Base-by-base conservation (phyloP, 2,329 filamentous ascomycete genomes). In the Emydomyces testavorans region DNA sequence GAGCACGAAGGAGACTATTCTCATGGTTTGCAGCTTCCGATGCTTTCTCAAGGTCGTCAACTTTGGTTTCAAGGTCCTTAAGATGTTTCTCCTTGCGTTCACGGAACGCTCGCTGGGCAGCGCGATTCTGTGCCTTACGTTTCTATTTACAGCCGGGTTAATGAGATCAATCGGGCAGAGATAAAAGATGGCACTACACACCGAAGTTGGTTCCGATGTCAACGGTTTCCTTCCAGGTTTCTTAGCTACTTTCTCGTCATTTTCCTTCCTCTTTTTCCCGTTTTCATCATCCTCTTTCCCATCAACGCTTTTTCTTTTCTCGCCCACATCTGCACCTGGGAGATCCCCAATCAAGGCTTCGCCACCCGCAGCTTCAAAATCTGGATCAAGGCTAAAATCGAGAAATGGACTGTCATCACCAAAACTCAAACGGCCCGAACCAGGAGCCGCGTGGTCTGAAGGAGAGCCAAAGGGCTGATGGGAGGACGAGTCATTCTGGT, bases 181-280 rank as follows among this genome's bases (percentile, higher is more conserved):
- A 26, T 37, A 28, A 4, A 38, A 28, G 32, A 48, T 46, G 50
- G 44, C 15, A 39, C 15, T 51, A 79, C 89, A 72, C 80, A 96
- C 90, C 56, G 89, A 92, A 57, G 85, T 96, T 20, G 92, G 92
- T 66, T 96, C 92, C 18, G 86, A 93, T 40, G 87, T 96, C 59
- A 96, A 74, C 16, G 90, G 92, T 73, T 98, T 98, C 54, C 92
- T 80, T 43, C 92, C 92, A 3, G 92, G 90, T 70, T 96, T 98
- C 78, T 96, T 96, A 20, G 86, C 79, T 36, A 82, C 75, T 68
- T 92, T 94, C 37, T 89, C 86, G 48, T 87, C 81, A 50, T 82
- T 79, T 66, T 94, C 88, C 51, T 85, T 79, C 54, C 87, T 92
- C 50, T 79, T 78, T 55, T 78, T 79, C 37, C 74, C 75, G 23